Evolutionary conservation across 228 moss, liverwort and hornwort species (phyloP).

Genomic region (Sphagnum fallax): DNA sequence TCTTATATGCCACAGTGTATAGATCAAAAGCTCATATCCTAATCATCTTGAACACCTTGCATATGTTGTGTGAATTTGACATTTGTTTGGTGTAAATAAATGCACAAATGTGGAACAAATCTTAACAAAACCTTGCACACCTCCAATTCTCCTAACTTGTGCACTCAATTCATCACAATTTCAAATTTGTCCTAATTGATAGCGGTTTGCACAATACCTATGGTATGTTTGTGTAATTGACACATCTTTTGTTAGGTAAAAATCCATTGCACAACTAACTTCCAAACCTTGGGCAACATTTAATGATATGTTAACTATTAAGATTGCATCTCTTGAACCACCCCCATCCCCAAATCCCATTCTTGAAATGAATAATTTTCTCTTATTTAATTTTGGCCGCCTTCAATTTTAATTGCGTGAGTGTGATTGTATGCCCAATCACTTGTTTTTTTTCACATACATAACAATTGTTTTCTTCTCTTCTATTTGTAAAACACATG

Average conservation of each 20-base stretch:
- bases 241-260: background rate
- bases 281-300: background rate
- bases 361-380: background rate
- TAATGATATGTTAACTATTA: background rate
- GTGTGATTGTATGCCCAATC: background rate
- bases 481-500: background rate
- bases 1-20: no score
- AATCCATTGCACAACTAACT: background rate
- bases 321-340: background rate
- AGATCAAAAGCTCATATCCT: no score
- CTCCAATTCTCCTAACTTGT: background rate
- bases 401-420: background rate
- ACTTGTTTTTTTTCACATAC: background rate
- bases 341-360: background rate
- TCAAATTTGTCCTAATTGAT: background rate
- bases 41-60: no score
- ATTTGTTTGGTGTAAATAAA: background rate
- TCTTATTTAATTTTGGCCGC: background rate
- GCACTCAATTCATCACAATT: background rate
- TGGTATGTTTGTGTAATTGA: background rate
- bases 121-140: background rate
- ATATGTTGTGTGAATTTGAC: no score
- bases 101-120: background rate
- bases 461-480: background rate
- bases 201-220: background rate